These are phyloP conservation scores for Tuber brumale DNA, from an alignment of 495 filamentous ascomycete genomes.

Conservation along the genomic window DNA sequence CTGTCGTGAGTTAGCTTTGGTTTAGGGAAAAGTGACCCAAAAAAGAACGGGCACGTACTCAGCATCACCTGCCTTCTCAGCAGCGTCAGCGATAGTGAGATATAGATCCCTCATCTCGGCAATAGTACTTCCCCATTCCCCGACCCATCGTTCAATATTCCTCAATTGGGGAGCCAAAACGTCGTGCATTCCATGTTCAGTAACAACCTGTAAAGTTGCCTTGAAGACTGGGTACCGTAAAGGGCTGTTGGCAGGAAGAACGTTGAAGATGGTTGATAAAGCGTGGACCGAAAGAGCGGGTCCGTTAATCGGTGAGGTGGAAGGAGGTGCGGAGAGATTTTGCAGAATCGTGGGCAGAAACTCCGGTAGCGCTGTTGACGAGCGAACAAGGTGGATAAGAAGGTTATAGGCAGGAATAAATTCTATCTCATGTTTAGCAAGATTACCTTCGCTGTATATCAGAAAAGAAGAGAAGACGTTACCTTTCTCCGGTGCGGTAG, in stretches of 20 bases:
- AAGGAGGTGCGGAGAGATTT: slow-evolving; percentile 78
- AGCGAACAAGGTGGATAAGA: slow-evolving; percentile 81
- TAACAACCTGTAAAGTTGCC: slow-evolving; percentile 73
- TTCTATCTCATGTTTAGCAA: slow-evolving; percentile 48
- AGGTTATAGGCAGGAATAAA: slow-evolving; percentile 93
- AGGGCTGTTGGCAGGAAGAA: slow-evolving; percentile 65
- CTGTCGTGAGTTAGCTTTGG: slow-evolving; percentile 38
- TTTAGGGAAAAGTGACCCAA: slow-evolving; percentile 16
- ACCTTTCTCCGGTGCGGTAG: slow-evolving; percentile 83
- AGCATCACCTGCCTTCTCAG: slow-evolving; percentile 66
- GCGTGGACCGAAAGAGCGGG: slow-evolving; percentile 75
- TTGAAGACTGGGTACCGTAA: slow-evolving; percentile 83
- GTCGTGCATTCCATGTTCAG: slow-evolving; percentile 65
- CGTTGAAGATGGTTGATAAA: slow-evolving; percentile 95
- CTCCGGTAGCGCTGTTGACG: slow-evolving; percentile 71
- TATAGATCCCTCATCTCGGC: slow-evolving; percentile 77
- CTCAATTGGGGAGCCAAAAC: slow-evolving; percentile 70
- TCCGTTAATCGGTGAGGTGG: slow-evolving; percentile 76
- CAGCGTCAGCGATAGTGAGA: slow-evolving; percentile 68
- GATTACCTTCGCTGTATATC: not conserved
- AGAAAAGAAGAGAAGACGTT: slow-evolving; percentile 10
- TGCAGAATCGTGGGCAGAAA: slow-evolving; percentile 81
- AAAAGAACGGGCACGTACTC: slow-evolving; percentile 49
- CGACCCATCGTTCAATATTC: slow-evolving; percentile 72
- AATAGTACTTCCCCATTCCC: slow-evolving; percentile 71